Conservation (phyloP, 176 grass and related monocot genomes). For the Avena atlantica region DNA sequence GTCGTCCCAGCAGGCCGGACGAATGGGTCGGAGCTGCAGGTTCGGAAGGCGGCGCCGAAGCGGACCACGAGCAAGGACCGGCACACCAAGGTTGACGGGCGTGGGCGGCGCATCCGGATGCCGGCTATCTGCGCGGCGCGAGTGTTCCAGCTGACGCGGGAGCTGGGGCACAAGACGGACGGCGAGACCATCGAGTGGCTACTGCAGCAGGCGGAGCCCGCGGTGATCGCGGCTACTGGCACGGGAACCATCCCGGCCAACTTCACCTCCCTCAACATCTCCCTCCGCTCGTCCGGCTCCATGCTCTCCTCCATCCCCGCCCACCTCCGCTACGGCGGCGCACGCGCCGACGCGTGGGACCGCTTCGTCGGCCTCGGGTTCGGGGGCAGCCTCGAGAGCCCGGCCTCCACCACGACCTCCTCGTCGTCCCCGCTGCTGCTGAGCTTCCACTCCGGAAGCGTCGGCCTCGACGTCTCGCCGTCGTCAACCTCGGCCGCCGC, state of each 20-base stretch:
- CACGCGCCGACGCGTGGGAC: slow-evolving; percentile 59
- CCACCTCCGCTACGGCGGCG: slow-evolving; percentile 49
- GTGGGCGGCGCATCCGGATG: slow-evolving; percentile 95
- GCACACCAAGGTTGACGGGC: slow-evolving; percentile 95
- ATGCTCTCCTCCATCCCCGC: slow-evolving; percentile 69
- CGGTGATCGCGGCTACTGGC: slow-evolving; percentile 91
- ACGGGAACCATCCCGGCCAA: slow-evolving; percentile 97
- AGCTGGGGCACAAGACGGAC: slow-evolving; percentile 95
- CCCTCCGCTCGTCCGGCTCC: slow-evolving; percentile 83
- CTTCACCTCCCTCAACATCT: slow-evolving; percentile 96
- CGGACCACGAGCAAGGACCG: slow-evolving; percentile 85
- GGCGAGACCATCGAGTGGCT: slow-evolving; percentile 99
- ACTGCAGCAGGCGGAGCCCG: slow-evolving; percentile 92
- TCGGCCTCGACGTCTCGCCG: slow-evolving; percentile 64
- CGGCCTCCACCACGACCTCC: slow-evolving; percentile 57
- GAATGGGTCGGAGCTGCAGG: slow-evolving; percentile 51
- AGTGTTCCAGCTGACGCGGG: slow-evolving; percentile 93
- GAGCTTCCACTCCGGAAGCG: slow-evolving; percentile 81
- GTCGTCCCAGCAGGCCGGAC: neutral
- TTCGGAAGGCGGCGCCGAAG: slow-evolving; percentile 60
- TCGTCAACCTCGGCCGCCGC: slow-evolving; percentile 50
- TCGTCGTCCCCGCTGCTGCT: slow-evolving; percentile 70
- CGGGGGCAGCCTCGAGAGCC: slow-evolving; percentile 53
- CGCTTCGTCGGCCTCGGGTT: slow-evolving; percentile 68
- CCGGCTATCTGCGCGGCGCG: slow-evolving; percentile 89